A percentile compares a stretch with the other conserved stretches of the same genome.
Conservation (phyloP, 345 rosid species). For the Lenwebbia sp. region DNA sequence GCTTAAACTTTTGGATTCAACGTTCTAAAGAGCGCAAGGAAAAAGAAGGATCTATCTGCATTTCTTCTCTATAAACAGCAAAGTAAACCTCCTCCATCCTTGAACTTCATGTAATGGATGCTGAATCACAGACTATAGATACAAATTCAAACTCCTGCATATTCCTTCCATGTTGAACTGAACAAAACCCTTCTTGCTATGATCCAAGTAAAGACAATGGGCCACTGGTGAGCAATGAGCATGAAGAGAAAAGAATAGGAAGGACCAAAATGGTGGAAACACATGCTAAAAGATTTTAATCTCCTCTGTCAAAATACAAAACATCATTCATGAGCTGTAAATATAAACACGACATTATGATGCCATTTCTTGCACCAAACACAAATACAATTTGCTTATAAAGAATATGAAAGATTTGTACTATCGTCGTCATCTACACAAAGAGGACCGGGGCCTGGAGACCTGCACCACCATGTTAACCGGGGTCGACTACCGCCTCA, state of each 20-base stretch:
- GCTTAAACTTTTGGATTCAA: background rate
- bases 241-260: background rate
- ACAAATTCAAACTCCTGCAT: background rate
- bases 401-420: background rate
- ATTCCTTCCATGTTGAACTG: background rate
- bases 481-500: constrained; percentile 38
- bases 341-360: background rate
- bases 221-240: background rate
- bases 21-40: accelerated
- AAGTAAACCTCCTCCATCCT: background rate
- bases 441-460: background rate
- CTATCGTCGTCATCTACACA: background rate
- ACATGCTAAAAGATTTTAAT: background rate
- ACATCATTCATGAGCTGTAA: background rate
- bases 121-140: background rate
- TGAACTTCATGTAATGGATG: background rate
- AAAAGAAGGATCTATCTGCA: background rate
- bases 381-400: background rate
- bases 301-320: background rate
- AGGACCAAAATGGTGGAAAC: background rate
- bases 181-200: background rate
- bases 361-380: background rate
- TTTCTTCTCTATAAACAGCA: background rate
- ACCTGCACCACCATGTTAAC: background rate
- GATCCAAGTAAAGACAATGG: background rate